Conservation (phyloP, 352 stramenopile genomes). For the Phytophthora hibernalis region DNA sequence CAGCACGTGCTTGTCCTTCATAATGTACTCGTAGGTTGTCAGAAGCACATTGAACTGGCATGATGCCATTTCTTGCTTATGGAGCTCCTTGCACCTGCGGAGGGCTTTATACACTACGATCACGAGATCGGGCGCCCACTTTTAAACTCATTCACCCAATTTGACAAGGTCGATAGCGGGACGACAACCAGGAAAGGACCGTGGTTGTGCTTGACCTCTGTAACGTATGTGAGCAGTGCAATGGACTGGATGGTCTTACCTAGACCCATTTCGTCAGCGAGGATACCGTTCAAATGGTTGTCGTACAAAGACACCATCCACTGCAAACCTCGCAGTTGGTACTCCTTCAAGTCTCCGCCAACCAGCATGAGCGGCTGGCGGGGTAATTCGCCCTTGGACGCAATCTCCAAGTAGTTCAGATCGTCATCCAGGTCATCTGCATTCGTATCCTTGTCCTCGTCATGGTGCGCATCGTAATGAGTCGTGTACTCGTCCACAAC, state of each 20-base stretch:
- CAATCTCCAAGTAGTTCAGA: constrained; percentile 86
- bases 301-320: constrained; percentile 99
- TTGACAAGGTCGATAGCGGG: constrained; percentile 94
- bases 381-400: constrained; percentile 83
- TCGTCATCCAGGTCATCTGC: constrained; percentile 71
- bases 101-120: constrained; percentile 96
- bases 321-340: constrained; percentile 99
- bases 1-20: constrained; percentile 92
- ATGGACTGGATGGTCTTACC: constrained; percentile 92
- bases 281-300: constrained; percentile 98
- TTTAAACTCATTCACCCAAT: constrained; percentile 96
- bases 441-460: constrained; percentile 31
- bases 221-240: constrained; percentile 85
- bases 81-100: constrained; percentile 84
- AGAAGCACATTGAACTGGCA: constrained; percentile 93
- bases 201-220: constrained; percentile 86
- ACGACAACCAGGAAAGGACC: constrained; percentile 98
- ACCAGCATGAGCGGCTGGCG: constrained; percentile 96
- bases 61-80: constrained; percentile 82
- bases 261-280: constrained; percentile 97
- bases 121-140: constrained; percentile 96
- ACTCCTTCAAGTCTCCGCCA: constrained; percentile 96
- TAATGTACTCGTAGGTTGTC: constrained; percentile 96
- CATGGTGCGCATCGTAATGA: constrained; percentile 45
- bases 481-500: constrained; percentile 56